Percentiles rank a stretch among this genome's conserved stretches.
Conservation (phyloP, 768 basidiomycete species). For the Leucogyrophana mollusca region DNA sequence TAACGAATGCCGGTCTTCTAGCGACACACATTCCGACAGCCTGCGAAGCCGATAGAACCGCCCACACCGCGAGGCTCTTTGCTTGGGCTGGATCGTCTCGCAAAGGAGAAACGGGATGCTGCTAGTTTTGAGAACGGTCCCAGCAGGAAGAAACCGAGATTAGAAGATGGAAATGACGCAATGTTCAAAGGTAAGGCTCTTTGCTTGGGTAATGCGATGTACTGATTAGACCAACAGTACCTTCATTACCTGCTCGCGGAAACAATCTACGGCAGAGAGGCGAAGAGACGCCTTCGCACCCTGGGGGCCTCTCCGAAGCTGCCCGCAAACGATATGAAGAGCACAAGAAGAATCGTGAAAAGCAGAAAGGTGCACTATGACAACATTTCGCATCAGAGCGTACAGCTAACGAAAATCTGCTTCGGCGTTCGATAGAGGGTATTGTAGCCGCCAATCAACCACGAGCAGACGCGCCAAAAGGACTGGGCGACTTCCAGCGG, state of each 20-base stretch:
- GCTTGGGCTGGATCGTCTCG: constrained; percentile 85
- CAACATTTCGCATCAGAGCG: not conserved
- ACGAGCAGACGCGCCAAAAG: constrained; percentile 59
- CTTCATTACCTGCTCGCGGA: constrained; percentile 61
- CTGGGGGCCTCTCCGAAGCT: constrained; percentile 80
- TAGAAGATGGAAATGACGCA: constrained; percentile 59
- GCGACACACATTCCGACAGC: constrained; percentile 81
- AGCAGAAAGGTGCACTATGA: constrained; percentile 55
- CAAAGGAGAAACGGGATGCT: constrained; percentile 81
- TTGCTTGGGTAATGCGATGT: no score
- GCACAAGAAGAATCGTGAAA: constrained; percentile 65
- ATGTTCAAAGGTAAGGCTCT: constrained; percentile 79
- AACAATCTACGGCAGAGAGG: constrained; percentile 70
- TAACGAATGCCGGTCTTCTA: constrained; percentile 28
- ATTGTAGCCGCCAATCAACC: constrained; percentile 58
- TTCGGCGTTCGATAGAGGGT: constrained; percentile 52
- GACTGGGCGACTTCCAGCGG: constrained; percentile 92
- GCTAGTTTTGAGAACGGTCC: constrained; percentile 41
- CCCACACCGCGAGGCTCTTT: constrained; percentile 77
- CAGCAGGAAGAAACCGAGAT: constrained; percentile 64
- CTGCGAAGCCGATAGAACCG: constrained; percentile 69
- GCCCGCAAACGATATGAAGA: constrained; percentile 77
- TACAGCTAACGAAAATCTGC: not conserved
- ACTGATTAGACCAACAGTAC: constrained; percentile 51
- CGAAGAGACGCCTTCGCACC: constrained; percentile 92